Base-by-base conservation (phyloP, 768 basidiomycete genomes). In the Scleroderma bovista region DNA sequence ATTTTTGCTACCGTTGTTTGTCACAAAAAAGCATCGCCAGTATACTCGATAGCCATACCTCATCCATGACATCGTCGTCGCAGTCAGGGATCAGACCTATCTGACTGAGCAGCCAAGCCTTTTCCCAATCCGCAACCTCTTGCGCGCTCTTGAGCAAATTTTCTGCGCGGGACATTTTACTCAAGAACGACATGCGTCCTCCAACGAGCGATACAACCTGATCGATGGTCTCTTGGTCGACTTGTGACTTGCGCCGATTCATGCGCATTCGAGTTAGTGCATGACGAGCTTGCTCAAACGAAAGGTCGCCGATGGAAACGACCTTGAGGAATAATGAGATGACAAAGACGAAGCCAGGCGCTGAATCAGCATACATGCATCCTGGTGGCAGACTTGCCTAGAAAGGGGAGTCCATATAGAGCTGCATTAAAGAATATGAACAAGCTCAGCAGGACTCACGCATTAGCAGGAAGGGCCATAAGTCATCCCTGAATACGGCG, bases 1-100 rank as follows among this genome's bases (percentile, higher is more conserved):
- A 86, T 78, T 86, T 87, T 81, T 88, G 85, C 81, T 83, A 48
- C 24, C 24, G 4, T 13, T 23, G 23, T 24, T 9, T 16, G 29
- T 42, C 22, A 47, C 50, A 38, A 46, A 40, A 34, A 33, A 5
- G 39, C 34, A 31, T 19, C 26, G 5, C 49, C 54, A 45, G 15
- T 15, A n/a, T 6, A n/a, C 34, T 38, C 31, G 8, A 47, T 13
- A 24, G 41, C 63, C 72, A 54, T 57, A 87, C 87, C 75, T 92
- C 92, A 65, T 93, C 91, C 90, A 88, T 89, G 50, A 88, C 81
- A 60, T 88, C 86, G 67, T 89, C 87, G 63, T 92, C 89, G 60
- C 81, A 84, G 60, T 89, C 89, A 8, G 79, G 78, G 51, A 93
- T 92, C 43, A 91, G 72, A 3, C 74, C 88, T 38, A 90, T 85